phyloP scores from a whole-genome alignment of 495 filamentous ascomycete species.

The Lasiosphaeriaceae sp. region DNA sequence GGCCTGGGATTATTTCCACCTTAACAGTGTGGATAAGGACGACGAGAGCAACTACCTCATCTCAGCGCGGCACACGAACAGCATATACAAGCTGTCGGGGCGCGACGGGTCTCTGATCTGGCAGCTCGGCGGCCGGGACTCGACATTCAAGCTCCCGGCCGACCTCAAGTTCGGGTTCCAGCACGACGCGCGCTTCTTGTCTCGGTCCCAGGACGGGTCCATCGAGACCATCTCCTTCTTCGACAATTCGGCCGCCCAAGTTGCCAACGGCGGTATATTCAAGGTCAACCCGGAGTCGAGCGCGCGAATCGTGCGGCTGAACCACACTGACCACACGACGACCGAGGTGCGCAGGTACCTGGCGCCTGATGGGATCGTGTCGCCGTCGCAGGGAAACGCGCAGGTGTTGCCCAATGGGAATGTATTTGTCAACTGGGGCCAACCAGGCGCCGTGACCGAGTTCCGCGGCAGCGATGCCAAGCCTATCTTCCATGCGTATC shows the following conservation, averaged over 20 bases:
- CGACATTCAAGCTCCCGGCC: conserved; percentile 41
- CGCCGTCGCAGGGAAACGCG: conserved; percentile 57
- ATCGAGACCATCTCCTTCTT: conserved; percentile 51
- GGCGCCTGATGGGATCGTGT: conserved; percentile 42
- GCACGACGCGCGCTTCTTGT: conserved; percentile 54
- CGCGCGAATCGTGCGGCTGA: conserved; percentile 51
- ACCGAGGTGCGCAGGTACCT: conserved; percentile 22
- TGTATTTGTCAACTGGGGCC: conserved; percentile 55
- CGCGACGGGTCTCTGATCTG: conserved; percentile 51
- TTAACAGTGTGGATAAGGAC: conserved; percentile 58
- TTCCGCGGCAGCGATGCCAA: conserved; percentile 47
- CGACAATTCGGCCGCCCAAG: conserved; percentile 45
- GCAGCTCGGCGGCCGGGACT: conserved; percentile 48
- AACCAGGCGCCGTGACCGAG: conserved; percentile 52
- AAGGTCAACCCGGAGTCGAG: conserved; percentile 32
- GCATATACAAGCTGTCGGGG: conserved; percentile 55
- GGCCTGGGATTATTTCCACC: conserved; percentile 59
- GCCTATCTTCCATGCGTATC: conserved; percentile 30
- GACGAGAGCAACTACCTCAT: conserved; percentile 53
- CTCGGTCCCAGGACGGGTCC: conserved; percentile 37
- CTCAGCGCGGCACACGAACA: conserved; percentile 50
- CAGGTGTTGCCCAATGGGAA: conserved; percentile 52
- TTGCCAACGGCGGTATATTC: not conserved
- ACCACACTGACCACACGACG: conserved; percentile 46
- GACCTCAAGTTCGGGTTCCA: conserved; percentile 56